These are phyloP conservation scores for Chlamydomonas incerta DNA, from an alignment of 139 green algal species.

Conservation along the genomic window DNA sequence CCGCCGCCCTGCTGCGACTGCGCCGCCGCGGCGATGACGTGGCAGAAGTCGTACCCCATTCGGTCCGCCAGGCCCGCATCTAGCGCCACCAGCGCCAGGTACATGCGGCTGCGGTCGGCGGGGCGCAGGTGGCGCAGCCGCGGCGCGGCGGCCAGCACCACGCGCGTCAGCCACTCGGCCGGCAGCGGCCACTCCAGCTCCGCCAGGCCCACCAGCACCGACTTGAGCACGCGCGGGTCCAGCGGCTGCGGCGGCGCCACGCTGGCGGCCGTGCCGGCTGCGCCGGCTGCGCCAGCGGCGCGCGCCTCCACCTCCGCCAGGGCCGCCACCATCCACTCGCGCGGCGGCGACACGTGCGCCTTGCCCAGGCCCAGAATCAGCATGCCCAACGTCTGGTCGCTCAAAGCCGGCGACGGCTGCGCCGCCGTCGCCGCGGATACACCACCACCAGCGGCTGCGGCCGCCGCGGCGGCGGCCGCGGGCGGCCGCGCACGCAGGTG, in stretches of 20 bases:
- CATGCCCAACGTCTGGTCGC: slow-evolving; percentile 10
- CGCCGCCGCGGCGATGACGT: neutral
- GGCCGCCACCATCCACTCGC: slow-evolving; percentile 11
- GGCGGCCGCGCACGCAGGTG: neutral
- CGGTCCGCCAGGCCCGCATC: slow-evolving; percentile 24
- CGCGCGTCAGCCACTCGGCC: slow-evolving; percentile 6
- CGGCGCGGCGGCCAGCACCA: neutral
- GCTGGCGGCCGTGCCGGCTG: neutral
- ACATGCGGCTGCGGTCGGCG: neutral
- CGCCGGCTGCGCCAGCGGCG: neutral
- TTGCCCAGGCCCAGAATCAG: slow-evolving; percentile 3
- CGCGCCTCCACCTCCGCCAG: slow-evolving; percentile 6
- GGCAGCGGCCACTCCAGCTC: slow-evolving; percentile 1
- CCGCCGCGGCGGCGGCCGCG: neutral
- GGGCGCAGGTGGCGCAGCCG: neutral
- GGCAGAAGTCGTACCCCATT: slow-evolving; percentile 5
- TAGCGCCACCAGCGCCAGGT: slow-evolving; percentile 17
- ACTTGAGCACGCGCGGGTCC: neutral
- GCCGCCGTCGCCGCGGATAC: neutral
- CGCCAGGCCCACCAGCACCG: slow-evolving; percentile 7
- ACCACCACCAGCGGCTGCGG: neutral
- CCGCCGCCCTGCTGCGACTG: neutral
- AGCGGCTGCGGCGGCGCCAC: neutral
- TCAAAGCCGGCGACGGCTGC: neutral
- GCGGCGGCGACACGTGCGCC: neutral